phyloP scores from a whole-genome alignment of 495 filamentous ascomycete species.

The Jackrogersella multiformis region DNA sequence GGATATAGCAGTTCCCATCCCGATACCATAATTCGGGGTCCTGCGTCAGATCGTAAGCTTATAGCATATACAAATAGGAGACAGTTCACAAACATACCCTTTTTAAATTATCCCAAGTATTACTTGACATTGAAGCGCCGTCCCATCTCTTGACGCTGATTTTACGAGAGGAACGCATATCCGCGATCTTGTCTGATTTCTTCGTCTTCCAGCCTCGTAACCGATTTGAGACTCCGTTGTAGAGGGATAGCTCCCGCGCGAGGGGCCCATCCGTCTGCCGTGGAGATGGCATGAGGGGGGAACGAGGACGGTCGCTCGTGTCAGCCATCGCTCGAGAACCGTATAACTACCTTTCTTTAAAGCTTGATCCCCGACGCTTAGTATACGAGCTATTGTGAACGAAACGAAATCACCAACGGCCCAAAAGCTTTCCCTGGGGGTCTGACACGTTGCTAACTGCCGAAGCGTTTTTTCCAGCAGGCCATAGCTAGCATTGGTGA shows the following conservation, averaged over 20 bases:
- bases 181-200: constrained; percentile 33
- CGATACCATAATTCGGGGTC: constrained; percentile 72
- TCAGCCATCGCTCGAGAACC: constrained; percentile 5
- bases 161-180: constrained; percentile 29
- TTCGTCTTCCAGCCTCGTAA: constrained; percentile 41
- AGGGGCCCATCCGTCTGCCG: constrained; percentile 3
- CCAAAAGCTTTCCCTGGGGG: background rate
- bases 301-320: constrained; percentile 2
- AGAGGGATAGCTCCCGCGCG: constrained; percentile 24
- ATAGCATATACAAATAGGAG: background rate
- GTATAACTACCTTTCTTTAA: background rate
- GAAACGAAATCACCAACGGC: background rate
- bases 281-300: background rate
- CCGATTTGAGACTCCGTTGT: constrained; percentile 41
- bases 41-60: constrained; percentile 38
- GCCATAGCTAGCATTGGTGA: background rate
- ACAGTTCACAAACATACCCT: constrained; percentile 52
- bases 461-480: background rate
- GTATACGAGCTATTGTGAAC: background rate
- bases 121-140: constrained; percentile 58
- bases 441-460: background rate
- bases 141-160: constrained; percentile 63
- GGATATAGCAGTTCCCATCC: constrained; percentile 68
- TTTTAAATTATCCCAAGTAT: constrained; percentile 63
- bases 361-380: background rate